phyloP scores from a whole-genome alignment of 441 rosid genomes.

The Erysimum cheiri region DNA sequence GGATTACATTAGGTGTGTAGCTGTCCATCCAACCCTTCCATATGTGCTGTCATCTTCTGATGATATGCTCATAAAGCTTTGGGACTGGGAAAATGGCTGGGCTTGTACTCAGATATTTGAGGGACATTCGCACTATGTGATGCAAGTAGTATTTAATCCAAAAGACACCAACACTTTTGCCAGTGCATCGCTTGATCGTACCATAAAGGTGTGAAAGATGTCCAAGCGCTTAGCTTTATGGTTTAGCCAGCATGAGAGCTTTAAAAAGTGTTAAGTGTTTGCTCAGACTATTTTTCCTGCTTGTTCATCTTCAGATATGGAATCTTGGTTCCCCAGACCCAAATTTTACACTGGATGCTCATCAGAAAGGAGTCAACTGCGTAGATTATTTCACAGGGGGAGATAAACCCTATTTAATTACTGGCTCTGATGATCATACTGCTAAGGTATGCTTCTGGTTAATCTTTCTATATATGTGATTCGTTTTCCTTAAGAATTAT shows the following conservation, averaged over 20 bases:
- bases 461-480: slow-evolving; percentile 25
- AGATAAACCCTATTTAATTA: slow-evolving; percentile 86
- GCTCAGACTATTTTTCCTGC: slow-evolving; percentile 26
- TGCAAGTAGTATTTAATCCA: slow-evolving; percentile 82
- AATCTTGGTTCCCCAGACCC: slow-evolving; percentile 95
- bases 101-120: slow-evolving; percentile 77
- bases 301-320: slow-evolving; percentile 69
- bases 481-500: slow-evolving; percentile 19
- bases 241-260: slow-evolving; percentile 17
- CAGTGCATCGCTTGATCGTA: slow-evolving; percentile 89
- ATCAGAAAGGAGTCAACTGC: slow-evolving; percentile 94
- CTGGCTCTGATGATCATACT: slow-evolving; percentile 98
- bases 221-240: slow-evolving; percentile 25
- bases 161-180: slow-evolving; percentile 78
- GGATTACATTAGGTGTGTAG: slow-evolving; percentile 80
- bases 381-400: slow-evolving; percentile 93
- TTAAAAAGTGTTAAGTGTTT: slow-evolving; percentile 25
- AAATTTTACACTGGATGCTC: slow-evolving; percentile 90
- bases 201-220: slow-evolving; percentile 65
- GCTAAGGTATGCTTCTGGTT: slow-evolving; percentile 72
- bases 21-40: slow-evolving; percentile 83
- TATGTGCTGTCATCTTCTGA: slow-evolving; percentile 83
- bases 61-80: slow-evolving; percentile 87
- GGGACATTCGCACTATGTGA: slow-evolving; percentile 92
- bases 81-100: slow-evolving; percentile 99